phyloP scores from a whole-genome alignment of 148 eudicot species.

The Linanthus parryae region DNA sequence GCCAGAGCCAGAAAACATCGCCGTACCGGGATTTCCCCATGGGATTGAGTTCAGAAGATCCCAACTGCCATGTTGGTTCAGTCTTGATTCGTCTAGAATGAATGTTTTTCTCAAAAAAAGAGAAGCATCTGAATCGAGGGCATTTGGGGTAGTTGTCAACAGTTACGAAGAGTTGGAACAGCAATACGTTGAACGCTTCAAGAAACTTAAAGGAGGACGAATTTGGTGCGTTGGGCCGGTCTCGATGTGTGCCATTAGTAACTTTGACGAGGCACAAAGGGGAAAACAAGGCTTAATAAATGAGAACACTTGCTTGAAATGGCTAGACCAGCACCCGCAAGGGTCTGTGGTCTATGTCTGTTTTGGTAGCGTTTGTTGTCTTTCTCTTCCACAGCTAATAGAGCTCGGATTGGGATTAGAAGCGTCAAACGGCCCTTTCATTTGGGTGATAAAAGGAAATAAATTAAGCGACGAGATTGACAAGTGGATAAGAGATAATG shows the following conservation, averaged over 20 bases:
- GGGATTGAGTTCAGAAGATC: constrained; percentile 12
- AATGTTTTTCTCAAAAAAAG: background rate
- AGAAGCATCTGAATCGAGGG: constrained; percentile 4
- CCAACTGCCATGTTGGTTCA: background rate
- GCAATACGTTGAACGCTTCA: no score
- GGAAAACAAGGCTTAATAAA: constrained; percentile 19
- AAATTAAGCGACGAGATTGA: constrained; percentile 1
- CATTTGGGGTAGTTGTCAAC: constrained; percentile 15
- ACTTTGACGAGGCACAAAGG: constrained; percentile 13
- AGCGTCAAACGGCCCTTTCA: constrained; percentile 10
- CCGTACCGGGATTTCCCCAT: constrained; percentile 13
- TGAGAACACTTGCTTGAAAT: constrained; percentile 13
- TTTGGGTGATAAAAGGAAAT: constrained; percentile 16
- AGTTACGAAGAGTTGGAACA: constrained; percentile 18
- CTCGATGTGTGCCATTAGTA: constrained; percentile 14
- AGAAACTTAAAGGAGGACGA: no score
- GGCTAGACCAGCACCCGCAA: constrained; percentile 9
- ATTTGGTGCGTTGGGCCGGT: constrained; percentile 11
- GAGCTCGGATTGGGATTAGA: constrained; percentile 19
- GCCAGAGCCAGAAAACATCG: constrained; percentile 10
- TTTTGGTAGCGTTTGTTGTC: constrained; percentile 13
- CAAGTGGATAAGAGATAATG: constrained; percentile 8
- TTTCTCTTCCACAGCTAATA: constrained; percentile 8
- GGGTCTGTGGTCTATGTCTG: constrained; percentile 15
- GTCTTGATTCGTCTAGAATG: background rate